Conservation (phyloP, 148 eudicot genomes). For the Salicornia ramosissima region DNA sequence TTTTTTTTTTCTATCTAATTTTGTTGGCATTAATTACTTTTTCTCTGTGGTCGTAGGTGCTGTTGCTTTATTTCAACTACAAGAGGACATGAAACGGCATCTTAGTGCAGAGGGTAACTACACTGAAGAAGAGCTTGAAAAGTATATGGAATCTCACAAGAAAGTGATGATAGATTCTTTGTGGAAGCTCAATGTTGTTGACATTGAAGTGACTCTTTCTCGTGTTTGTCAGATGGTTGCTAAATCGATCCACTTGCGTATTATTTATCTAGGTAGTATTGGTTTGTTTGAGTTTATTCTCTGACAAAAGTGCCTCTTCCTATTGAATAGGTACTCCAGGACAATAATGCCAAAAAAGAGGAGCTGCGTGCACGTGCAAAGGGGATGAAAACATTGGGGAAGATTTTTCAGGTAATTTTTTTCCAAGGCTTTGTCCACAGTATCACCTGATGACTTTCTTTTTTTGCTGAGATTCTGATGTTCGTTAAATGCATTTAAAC, state of each 20-base stretch:
- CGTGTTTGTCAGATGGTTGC: constrained; percentile 95
- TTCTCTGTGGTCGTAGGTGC: constrained; percentile 60
- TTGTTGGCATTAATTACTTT: neutral
- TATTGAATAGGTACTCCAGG: constrained; percentile 75
- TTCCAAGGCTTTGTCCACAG: neutral
- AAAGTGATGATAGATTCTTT: constrained; percentile 93
- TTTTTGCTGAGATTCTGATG: constrained; percentile 3
- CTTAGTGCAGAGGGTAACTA: constrained; percentile 78
- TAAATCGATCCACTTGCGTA: constrained; percentile 15
- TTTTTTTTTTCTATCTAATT: neutral
- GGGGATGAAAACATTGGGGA: constrained; percentile 90
- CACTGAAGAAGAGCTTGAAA: constrained; percentile 90
- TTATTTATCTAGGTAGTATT: neutral
- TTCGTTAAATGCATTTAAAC: constrained; percentile 5
- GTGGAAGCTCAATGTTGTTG: constrained; percentile 99
- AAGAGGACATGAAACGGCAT: constrained; percentile 95
- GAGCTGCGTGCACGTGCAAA: constrained; percentile 90
- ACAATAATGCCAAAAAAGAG: constrained; percentile 70
- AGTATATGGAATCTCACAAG: constrained; percentile 90
- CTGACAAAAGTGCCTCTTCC: constrained; percentile 15
- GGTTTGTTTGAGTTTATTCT: constrained; percentile 8
- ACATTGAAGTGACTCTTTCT: constrained; percentile 83
- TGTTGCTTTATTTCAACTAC: constrained; percentile 85
- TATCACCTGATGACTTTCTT: constrained; percentile 7
- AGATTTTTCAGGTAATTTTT: constrained; percentile 73